Evolutionary conservation across 2,329 filamentous ascomycete species (phyloP).

Genomic region (Didymella segeticola): DNA sequence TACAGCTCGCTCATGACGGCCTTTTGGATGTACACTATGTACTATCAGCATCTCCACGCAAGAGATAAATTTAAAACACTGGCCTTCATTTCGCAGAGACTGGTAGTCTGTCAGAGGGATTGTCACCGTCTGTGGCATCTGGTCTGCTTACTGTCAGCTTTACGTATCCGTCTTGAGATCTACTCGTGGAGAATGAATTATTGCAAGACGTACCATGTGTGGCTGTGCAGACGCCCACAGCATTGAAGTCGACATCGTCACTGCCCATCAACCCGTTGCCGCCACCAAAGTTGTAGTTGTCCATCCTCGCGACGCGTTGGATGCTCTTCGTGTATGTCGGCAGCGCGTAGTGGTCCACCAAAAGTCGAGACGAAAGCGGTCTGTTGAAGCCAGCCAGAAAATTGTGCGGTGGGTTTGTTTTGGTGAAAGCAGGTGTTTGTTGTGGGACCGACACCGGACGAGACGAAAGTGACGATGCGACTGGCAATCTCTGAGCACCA

Average conservation of each 20-base stretch:
- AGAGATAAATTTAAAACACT: background rate
- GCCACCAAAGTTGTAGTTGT: background rate
- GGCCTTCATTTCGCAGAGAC: background rate
- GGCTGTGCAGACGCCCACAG: background rate
- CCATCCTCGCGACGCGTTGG: background rate
- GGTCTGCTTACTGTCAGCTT: background rate
- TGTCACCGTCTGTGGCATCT: background rate
- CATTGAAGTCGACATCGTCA: background rate
- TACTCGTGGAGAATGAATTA: background rate
- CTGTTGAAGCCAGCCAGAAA: background rate
- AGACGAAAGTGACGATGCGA: slow-evolving; percentile 19
- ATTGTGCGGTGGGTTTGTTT: background rate
- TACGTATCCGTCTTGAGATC: background rate
- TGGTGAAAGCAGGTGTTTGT: slow-evolving; percentile 1
- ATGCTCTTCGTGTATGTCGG: background rate
- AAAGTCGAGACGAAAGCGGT: background rate
- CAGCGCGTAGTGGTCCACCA: background rate
- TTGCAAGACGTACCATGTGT: background rate
- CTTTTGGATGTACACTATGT: background rate
- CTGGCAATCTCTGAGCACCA: background rate
- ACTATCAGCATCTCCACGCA: background rate
- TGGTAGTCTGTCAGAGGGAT: background rate
- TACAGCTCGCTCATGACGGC: background rate
- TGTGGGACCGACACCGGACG: slow-evolving; percentile 8
- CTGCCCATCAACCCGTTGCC: background rate